Conservation (phyloP, 805 yeast species). For the Candida tallmaniae region DNA sequence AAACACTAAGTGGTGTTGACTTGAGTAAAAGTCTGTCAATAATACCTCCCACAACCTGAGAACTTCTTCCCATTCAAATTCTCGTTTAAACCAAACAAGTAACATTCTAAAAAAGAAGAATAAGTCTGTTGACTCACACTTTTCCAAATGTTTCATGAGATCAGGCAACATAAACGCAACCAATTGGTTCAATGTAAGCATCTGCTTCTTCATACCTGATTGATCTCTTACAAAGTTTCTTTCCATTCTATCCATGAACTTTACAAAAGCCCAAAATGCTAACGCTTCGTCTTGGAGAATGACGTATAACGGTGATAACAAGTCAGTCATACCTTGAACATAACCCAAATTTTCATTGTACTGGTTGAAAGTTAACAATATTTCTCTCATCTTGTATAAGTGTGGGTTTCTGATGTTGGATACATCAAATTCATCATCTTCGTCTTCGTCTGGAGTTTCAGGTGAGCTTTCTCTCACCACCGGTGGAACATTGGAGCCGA, state of each 20-base stretch:
- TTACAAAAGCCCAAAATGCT: slow-evolving; percentile 84
- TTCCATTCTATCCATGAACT: slow-evolving; percentile 93
- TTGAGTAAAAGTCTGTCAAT: slow-evolving; percentile 81
- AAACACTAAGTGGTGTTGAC: slow-evolving; percentile 84
- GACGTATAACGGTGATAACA: slow-evolving; percentile 79
- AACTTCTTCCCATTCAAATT: slow-evolving; percentile 74
- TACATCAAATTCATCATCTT: slow-evolving; percentile 51
- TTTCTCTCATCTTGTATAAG: slow-evolving; percentile 64
- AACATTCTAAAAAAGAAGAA: slow-evolving; percentile 95
- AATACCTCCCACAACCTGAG: slow-evolving; percentile 86
- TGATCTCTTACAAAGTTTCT: slow-evolving; percentile 89
- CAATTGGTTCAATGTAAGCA: slow-evolving; percentile 75
- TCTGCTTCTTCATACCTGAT: slow-evolving; percentile 87
- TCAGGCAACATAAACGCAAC: slow-evolving; percentile 89
- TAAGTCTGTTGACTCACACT: slow-evolving; percentile 84
- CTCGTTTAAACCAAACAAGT: slow-evolving; percentile 92
- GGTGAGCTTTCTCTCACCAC: slow-evolving; percentile 24
- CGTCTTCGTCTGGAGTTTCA: slow-evolving; percentile 31
- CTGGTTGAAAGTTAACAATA: slow-evolving; percentile 82
- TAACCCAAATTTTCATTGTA: slow-evolving; percentile 82
- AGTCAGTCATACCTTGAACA: slow-evolving; percentile 97
- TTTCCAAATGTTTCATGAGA: slow-evolving; percentile 73
- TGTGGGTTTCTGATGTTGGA: slow-evolving; percentile 73
- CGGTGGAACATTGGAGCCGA: slow-evolving; percentile 11
- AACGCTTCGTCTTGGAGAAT: slow-evolving; percentile 63